Conservation (phyloP, 1,139 yeast genomes). For the Taphrina deformans region DNA sequence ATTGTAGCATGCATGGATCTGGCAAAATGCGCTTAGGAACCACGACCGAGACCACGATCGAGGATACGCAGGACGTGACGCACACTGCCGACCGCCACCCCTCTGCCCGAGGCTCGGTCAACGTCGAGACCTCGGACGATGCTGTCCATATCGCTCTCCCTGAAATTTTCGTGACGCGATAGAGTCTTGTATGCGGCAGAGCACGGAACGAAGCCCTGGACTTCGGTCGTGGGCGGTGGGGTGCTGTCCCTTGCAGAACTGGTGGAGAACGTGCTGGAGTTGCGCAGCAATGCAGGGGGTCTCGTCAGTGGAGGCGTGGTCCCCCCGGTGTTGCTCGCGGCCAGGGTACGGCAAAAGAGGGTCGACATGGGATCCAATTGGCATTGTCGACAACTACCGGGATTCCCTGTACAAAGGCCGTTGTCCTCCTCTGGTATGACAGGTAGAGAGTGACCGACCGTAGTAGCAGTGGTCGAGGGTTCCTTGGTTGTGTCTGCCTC, state of each 20-base stretch:
- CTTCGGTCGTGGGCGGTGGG: conserved; percentile 39
- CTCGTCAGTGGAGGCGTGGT: conserved; percentile 34
- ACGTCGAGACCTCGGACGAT: conserved; percentile 49
- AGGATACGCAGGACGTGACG: conserved; percentile 21
- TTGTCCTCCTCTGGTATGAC: conserved; percentile 24
- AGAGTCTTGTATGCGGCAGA: conserved; percentile 85
- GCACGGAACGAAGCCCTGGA: conserved; percentile 73
- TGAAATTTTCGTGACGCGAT: conserved; percentile 74
- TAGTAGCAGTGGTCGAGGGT: not conserved
- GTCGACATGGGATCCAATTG: conserved; percentile 87
- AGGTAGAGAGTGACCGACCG: too few species aligned
- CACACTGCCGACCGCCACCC: conserved; percentile 24
- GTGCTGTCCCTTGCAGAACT: conserved; percentile 27
- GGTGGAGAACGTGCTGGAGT: conserved; percentile 25
- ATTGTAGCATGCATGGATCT: too few species aligned
- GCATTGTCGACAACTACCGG: conserved; percentile 79
- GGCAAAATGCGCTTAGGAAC: too few species aligned
- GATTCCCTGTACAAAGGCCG: conserved; percentile 48
- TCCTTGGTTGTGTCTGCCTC: too few species aligned
- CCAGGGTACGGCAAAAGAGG: conserved; percentile 80
- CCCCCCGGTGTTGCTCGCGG: conserved; percentile 43
- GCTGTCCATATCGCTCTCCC: conserved; percentile 67
- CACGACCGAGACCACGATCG: conserved; percentile 29
- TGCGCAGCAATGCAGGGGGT: conserved; percentile 37
- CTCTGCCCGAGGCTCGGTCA: conserved; percentile 18